Evolutionary conservation across 345 rosid species (phyloP), one percentile per base, ranked within the genome.

Genomic region (Eutrema japonicum): DNA sequence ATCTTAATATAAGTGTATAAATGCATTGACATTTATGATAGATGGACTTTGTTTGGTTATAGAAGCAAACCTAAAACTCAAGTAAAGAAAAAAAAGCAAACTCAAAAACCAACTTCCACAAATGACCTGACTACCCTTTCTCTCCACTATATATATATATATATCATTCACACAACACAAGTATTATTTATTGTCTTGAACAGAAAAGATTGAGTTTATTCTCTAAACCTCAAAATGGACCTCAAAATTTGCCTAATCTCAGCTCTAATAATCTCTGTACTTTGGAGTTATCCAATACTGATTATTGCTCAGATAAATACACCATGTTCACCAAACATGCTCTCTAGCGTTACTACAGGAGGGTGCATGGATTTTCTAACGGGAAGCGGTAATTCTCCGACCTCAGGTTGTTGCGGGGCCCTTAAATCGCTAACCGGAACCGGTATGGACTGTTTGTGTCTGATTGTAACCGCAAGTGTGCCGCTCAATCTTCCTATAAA

Each of bases 401-500:
- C 86, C 7, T 30, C 81, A 0, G 86, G 53, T 35, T 92, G 97
- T 43, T 95, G 99, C 79, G 59, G 27, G 38, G 73, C 97, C 4
- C 92, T 95, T 45, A 86, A 75, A 75, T 79, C 80, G 33, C 85
- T 92, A 32, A 84, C 93, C 36, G 80, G 81, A 45, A 48, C 54
- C 12, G 82, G 96, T 70, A 59, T 81, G 83, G 89, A 83, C 50
- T 95, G 99, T 76, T 33, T 83, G 38, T 95, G 99, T 81, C 87
- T 86, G 54, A 64, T 92, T 55, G 82, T 80, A 1, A 87, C 88
- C 1, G 97, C 85, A 26, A 76, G 79, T 73, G 84, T 92, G 32
- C 97, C 99, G 0, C 77, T 95, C 66, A 85, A 59, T 40, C 10
- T 88, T 10, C 97, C 99, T 4, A 82, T 92, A 70, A 92, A 88